phyloP scores from a whole-genome alignment of 331 rosid genomes.

The Rosa hybrid region DNA sequence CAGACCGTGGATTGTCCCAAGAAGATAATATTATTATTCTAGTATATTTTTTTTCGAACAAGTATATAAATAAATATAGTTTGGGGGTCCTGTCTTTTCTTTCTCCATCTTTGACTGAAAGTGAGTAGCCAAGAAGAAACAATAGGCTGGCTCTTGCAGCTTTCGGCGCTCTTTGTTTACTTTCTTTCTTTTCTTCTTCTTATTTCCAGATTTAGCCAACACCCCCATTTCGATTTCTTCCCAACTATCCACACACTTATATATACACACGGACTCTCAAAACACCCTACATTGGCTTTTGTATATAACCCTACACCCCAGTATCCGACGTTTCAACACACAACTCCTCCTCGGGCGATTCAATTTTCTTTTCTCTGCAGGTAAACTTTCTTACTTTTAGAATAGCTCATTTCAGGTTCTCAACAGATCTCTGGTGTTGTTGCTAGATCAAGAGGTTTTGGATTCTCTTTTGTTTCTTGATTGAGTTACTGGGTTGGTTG shows the following conservation, averaged over 20 bases:
- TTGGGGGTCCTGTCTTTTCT: slow-evolving; percentile 31
- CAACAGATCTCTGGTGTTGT: slow-evolving; percentile 42
- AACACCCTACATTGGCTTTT: slow-evolving; percentile 18
- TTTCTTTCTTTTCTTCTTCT: slow-evolving; percentile 10
- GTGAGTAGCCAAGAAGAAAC: slow-evolving; percentile 9
- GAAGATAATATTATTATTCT: slow-evolving; percentile 4
- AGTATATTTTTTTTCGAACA: background rate
- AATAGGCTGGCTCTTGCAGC: slow-evolving; percentile 38
- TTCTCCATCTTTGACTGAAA: slow-evolving; percentile 60
- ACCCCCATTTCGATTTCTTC: slow-evolving; percentile 1
- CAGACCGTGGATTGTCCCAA: slow-evolving; percentile 19
- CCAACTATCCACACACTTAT: background rate
- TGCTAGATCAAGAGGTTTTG: slow-evolving; percentile 41
- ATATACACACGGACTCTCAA: background rate
- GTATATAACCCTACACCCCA: slow-evolving; percentile 14
- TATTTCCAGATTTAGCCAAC: slow-evolving; percentile 36
- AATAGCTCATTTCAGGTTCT: slow-evolving; percentile 15
- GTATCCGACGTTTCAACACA: background rate
- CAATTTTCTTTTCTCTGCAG: slow-evolving; percentile 23
- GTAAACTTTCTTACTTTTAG: slow-evolving; percentile 23
- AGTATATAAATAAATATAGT: background rate
- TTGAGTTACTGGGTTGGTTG: background rate
- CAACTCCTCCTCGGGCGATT: slow-evolving; percentile 31
- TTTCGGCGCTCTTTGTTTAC: slow-evolving; percentile 76
- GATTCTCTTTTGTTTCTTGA: background rate